Conservation (phyloP, 2,329 filamentous ascomycete species). For the Chaetomium globosum region DNA sequence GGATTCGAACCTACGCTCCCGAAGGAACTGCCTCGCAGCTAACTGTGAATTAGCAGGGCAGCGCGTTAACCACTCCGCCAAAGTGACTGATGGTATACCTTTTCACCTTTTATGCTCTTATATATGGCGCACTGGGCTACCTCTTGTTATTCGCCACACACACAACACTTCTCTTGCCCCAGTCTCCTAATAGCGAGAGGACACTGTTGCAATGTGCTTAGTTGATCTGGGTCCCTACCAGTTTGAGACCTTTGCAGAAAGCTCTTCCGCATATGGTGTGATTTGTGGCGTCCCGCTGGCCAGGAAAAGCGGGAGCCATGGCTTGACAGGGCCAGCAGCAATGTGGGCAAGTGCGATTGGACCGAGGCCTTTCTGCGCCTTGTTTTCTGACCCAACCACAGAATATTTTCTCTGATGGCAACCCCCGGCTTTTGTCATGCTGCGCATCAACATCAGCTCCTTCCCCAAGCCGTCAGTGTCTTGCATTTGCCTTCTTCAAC, state of each 20-base stretch:
- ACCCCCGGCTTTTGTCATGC: neutral
- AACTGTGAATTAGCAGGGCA: slow-evolving; percentile 33
- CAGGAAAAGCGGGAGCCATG: neutral
- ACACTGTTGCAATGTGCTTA: too few relatives aligned
- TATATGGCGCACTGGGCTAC: neutral
- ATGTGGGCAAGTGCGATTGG: slow-evolving; percentile 15
- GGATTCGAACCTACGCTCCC: slow-evolving; percentile 37
- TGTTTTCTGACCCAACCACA: neutral
- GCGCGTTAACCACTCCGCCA: slow-evolving; percentile 37
- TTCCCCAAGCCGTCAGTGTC: neutral
- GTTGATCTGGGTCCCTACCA: too few relatives aligned
- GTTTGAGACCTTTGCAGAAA: neutral
- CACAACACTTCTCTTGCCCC: neutral
- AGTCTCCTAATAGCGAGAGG: too few relatives aligned
- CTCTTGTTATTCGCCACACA: neutral
- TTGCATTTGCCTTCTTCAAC: neutral
- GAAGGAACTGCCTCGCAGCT: slow-evolving; percentile 33
- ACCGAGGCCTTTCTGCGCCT: neutral
- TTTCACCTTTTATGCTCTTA: neutral
- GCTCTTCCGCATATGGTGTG: neutral
- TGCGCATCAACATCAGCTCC: neutral
- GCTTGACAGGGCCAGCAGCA: neutral
- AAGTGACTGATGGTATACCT: slow-evolving; percentile 27
- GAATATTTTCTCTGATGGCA: neutral
- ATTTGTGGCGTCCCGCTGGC: neutral